phyloP scores from a whole-genome alignment of 73 alveolate genomes.

The Paramecium sonneborni region DNA sequence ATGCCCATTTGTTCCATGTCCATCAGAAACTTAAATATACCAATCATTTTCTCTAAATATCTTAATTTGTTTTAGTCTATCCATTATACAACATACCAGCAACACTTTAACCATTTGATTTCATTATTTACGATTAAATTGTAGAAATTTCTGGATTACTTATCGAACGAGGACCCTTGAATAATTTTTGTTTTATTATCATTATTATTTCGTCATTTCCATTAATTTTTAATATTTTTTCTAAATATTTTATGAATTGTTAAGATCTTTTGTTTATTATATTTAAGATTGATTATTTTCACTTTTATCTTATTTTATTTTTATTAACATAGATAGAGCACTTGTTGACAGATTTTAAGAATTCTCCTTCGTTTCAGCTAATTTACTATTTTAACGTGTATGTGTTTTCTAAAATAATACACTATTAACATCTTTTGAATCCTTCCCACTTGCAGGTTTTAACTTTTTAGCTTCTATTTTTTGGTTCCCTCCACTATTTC shows the following conservation, averaged over 20 bases:
- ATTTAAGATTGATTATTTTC: neutral
- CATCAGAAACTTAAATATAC: conserved; percentile 62
- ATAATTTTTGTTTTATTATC: neutral
- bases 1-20: conserved; percentile 70
- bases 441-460: conserved; percentile 43
- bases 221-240: conserved; percentile 31
- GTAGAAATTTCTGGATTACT: conserved; percentile 53
- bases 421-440: conserved; percentile 4
- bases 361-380: conserved; percentile 38
- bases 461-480: conserved; percentile 45
- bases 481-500: neutral
- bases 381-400: conserved; percentile 57
- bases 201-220: conserved; percentile 7
- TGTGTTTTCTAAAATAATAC: conserved; percentile 3
- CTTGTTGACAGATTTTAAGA: neutral
- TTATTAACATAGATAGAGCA: neutral
- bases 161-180: conserved; percentile 44
- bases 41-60: conserved; percentile 55
- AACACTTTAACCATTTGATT: neutral
- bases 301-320: neutral
- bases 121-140: neutral
- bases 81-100: conserved; percentile 61
- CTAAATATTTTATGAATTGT: neutral
- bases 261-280: conserved; percentile 20
- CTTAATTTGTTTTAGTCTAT: conserved; percentile 60